Evolutionary conservation across 257 asterid genomes (phyloP).

Genomic region (Nyctanthes arbortristis): DNA sequence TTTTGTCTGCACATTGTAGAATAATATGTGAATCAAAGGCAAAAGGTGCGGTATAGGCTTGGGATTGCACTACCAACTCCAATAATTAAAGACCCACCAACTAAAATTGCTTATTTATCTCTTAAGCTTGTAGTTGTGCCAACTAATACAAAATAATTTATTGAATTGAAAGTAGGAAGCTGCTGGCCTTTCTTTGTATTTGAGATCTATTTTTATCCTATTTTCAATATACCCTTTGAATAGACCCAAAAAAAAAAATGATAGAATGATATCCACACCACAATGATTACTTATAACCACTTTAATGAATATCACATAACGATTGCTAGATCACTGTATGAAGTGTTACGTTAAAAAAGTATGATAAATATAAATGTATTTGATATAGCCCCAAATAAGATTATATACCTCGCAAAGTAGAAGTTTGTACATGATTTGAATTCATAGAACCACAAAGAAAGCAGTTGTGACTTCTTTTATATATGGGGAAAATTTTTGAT

Average conservation of each 20-base stretch:
- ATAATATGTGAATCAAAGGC: not conserved
- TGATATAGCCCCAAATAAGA: too few species aligned
- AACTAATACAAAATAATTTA: constrained; percentile 8
- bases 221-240: not conserved
- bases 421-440: too few species aligned
- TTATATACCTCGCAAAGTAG: too few species aligned
- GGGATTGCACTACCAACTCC: constrained; percentile 13
- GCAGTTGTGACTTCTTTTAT: too few species aligned
- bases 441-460: too few species aligned
- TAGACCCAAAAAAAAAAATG: not conserved
- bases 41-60: too few species aligned
- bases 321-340: too few species aligned
- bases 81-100: constrained; percentile 27
- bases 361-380: too few species aligned
- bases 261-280: not conserved
- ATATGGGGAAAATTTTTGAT: too few species aligned
- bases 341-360: too few species aligned
- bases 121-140: not conserved
- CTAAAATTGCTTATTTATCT: not conserved
- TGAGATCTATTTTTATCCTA: not conserved
- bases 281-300: too few species aligned
- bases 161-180: constrained; percentile 12
- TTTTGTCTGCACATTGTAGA: not conserved
- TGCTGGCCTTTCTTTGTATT: not conserved
- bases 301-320: too few species aligned